A percentile compares a stretch with the other conserved stretches of the same genome.
Conservation (phyloP, 2,329 filamentous ascomycete species). For the Pseudocercospora eumusae region DNA sequence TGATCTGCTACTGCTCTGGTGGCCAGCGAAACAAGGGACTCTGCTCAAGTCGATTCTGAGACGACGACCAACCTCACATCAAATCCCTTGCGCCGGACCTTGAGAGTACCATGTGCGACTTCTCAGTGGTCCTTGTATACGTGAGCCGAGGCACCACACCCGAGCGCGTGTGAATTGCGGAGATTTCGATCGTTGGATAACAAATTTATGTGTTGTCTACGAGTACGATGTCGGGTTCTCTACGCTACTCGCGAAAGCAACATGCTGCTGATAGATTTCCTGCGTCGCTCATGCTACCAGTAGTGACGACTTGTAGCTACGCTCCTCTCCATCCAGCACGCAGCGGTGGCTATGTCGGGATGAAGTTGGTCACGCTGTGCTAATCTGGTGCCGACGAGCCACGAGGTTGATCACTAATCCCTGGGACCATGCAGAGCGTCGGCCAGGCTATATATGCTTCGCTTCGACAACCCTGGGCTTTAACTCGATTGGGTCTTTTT, state of each 20-base stretch:
- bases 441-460: background rate
- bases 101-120: too few species aligned
- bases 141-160: background rate
- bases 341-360: background rate
- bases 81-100: too few species aligned
- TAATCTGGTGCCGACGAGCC: background rate
- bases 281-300: background rate
- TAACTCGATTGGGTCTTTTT: background rate
- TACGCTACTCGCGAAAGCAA: background rate
- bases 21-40: background rate
- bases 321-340: background rate
- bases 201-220: background rate
- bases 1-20: too few species aligned
- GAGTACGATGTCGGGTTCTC: background rate
- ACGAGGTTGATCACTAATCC: background rate
- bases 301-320: background rate
- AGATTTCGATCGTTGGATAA: background rate
- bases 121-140: too few species aligned
- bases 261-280: background rate
- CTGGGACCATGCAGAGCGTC: background rate
- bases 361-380: background rate
- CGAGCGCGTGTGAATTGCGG: background rate
- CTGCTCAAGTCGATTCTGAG: background rate
- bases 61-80: too few species aligned
- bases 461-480: background rate